Evolutionary conservation across 208 protist species (phyloP).

Genomic region (Wallacemonas sp.): DNA sequence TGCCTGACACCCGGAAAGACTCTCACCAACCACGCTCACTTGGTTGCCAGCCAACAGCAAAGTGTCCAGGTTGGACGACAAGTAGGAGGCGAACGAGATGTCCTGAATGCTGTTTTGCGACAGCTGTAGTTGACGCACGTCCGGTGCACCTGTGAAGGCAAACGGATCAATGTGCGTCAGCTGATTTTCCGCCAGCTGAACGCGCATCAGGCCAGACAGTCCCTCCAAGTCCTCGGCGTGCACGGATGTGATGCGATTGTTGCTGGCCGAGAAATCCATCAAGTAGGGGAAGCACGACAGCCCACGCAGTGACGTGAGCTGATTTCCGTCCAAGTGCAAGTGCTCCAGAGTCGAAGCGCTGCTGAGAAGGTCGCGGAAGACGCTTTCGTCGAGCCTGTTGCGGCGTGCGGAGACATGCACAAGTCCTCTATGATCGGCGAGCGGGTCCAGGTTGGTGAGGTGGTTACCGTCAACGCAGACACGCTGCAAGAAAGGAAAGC

Average conservation of each 20-base stretch:
- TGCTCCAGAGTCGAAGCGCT: constrained; percentile 47
- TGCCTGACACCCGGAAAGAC: constrained; percentile 28
- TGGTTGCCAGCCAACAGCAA: constrained; percentile 60
- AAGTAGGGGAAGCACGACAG: constrained; percentile 57
- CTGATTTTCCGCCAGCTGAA: constrained; percentile 42
- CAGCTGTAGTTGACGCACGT: constrained; percentile 55
- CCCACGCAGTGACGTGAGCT: constrained; percentile 45
- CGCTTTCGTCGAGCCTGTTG: constrained; percentile 57
- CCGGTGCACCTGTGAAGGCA: constrained; percentile 39
- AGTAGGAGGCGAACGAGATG: constrained; percentile 40
- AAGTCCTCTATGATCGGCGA: constrained; percentile 38
- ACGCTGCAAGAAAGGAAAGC: constrained; percentile 64
- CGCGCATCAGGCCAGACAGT: constrained; percentile 36
- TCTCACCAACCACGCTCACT: constrained; percentile 25
- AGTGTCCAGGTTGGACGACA: constrained; percentile 47
- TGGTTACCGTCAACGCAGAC: constrained; percentile 64
- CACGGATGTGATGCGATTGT: constrained; percentile 53
- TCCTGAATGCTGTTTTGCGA: constrained; percentile 50
- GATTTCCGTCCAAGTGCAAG: constrained; percentile 61
- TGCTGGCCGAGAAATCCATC: constrained; percentile 38
- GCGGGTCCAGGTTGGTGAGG: constrained; percentile 49
- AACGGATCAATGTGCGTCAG: constrained; percentile 40
- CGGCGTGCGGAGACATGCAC: constrained; percentile 63
- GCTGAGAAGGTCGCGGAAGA: constrained; percentile 40
- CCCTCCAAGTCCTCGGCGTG: constrained; percentile 18